Evolutionary conservation across 2,329 filamentous ascomycete species (phyloP).

Genomic region (Aureobasidium sp.): DNA sequence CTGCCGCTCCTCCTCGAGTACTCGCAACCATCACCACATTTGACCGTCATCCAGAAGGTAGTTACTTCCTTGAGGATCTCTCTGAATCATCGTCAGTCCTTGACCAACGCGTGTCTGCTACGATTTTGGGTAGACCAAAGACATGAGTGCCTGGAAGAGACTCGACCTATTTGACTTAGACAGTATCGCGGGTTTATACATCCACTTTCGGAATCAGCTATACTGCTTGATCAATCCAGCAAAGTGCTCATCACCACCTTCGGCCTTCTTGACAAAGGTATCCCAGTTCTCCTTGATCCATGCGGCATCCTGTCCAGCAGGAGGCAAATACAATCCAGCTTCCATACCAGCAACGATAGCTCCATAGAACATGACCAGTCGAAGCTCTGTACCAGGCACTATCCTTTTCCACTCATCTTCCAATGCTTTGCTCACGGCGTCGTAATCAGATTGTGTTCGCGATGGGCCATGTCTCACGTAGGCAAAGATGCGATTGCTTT

Average conservation of each 20-base stretch:
- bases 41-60: background rate
- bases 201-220: background rate
- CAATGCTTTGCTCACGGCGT: constrained; percentile 24
- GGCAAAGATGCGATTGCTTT: constrained; percentile 30
- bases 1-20: no score
- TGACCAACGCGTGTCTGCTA: no score
- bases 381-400: constrained; percentile 23
- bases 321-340: constrained; percentile 27
- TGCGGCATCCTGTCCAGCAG: constrained; percentile 26
- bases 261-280: constrained; percentile 29
- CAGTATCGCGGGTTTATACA: background rate
- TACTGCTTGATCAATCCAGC: constrained; percentile 8
- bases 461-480: constrained; percentile 30
- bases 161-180: background rate
- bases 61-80: no score
- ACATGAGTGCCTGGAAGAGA: background rate
- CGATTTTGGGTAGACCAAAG: background rate
- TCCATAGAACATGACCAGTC: constrained; percentile 20
- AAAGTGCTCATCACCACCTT: constrained; percentile 30
- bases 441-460: constrained; percentile 27
- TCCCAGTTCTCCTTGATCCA: constrained; percentile 30
- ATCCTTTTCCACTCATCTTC: constrained; percentile 26
- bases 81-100: no score
- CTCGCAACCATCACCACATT: no score
- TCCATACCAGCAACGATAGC: constrained; percentile 28